Evolutionary conservation across 345 rosid species (phyloP).

Genomic region (Turritis glabra): DNA sequence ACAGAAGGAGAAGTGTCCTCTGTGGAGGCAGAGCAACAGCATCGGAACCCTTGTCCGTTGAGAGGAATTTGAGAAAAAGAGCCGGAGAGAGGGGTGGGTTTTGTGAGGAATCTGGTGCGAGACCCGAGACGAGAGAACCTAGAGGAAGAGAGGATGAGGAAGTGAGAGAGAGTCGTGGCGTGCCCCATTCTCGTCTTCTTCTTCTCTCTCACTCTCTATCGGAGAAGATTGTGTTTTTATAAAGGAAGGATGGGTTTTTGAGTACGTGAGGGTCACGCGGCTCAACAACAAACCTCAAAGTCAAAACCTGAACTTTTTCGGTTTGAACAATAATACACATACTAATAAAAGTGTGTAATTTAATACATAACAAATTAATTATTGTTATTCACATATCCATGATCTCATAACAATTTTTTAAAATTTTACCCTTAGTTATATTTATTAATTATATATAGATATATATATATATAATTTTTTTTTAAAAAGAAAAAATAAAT

Average conservation of each 20-base stretch:
- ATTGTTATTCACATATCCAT: no score
- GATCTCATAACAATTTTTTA: no score
- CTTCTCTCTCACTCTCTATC: not conserved
- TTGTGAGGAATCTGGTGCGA: conserved; percentile 13
- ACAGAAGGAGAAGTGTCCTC: conserved; percentile 23
- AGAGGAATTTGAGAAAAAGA: not conserved
- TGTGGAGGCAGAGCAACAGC: conserved; percentile 23
- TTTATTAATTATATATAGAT: no score
- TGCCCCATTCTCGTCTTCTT: conserved; percentile 26
- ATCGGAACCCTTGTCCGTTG: conserved; percentile 26
- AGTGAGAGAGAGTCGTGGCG: conserved; percentile 24
- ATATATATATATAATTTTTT: no score
- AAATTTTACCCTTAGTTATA: no score
- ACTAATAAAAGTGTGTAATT: no score
- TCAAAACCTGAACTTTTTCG: no score
- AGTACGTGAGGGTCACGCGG: not conserved
- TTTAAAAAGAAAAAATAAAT: no score
- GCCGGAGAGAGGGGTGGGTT: not conserved
- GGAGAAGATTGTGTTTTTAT: not conserved
- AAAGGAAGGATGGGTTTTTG: not conserved
- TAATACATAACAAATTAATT: no score
- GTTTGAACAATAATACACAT: no score
- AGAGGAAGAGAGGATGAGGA: conserved; percentile 28
- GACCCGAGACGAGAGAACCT: conserved; percentile 35
- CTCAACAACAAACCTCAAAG: not conserved